Percentiles rank a stretch among this genome's conserved stretches.
These are phyloP conservation scores for Setomelanomma holmii DNA, from an alignment of 2,329 filamentous ascomycete species.

Conservation along the genomic window DNA sequence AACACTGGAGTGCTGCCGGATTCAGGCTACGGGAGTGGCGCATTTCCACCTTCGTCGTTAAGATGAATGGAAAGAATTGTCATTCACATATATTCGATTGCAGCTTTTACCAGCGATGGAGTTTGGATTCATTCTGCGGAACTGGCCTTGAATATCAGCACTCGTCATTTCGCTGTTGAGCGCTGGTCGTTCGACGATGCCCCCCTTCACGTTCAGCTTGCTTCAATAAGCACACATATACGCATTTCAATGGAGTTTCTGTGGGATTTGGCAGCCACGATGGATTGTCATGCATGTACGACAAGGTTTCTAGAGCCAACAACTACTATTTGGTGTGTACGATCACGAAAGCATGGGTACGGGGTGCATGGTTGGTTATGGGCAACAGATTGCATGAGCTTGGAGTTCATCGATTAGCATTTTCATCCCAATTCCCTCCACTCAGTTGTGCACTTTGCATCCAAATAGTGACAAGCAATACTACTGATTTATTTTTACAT, in stretches of 20 bases:
- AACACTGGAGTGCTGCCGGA: constrained; percentile 32
- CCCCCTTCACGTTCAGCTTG: too few species aligned
- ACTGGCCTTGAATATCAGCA: constrained; percentile 9
- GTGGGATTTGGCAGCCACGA: constrained; percentile 7
- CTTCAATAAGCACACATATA: too few species aligned
- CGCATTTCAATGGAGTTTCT: constrained; percentile 40
- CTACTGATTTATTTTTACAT: constrained; percentile 16
- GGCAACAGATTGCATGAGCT: constrained; percentile 22
- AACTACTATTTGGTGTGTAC: constrained; percentile 24
- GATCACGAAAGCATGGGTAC: constrained; percentile 26
- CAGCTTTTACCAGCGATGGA: constrained; percentile 3
- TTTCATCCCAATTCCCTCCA: background rate
- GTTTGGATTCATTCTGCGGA: constrained; percentile 1
- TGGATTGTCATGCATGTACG: constrained; percentile 16
- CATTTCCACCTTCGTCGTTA: constrained; percentile 22
- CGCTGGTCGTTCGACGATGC: constrained; percentile 34
- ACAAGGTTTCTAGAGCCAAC: constrained; percentile 8
- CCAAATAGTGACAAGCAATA: constrained; percentile 7
- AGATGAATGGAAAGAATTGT: constrained; percentile 10
- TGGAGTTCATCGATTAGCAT: constrained; percentile 6
- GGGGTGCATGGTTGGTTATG: constrained; percentile 24
- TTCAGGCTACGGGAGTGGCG: constrained; percentile 39
- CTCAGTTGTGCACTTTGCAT: background rate
- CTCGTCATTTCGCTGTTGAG: constrained; percentile 24
- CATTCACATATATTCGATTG: constrained; percentile 7